A percentile compares a stretch with the other conserved stretches of the same genome.
These are phyloP conservation scores for Arthroderma uncinatum DNA, from an alignment of 2,329 filamentous ascomycete genomes.

Conservation along the genomic window DNA sequence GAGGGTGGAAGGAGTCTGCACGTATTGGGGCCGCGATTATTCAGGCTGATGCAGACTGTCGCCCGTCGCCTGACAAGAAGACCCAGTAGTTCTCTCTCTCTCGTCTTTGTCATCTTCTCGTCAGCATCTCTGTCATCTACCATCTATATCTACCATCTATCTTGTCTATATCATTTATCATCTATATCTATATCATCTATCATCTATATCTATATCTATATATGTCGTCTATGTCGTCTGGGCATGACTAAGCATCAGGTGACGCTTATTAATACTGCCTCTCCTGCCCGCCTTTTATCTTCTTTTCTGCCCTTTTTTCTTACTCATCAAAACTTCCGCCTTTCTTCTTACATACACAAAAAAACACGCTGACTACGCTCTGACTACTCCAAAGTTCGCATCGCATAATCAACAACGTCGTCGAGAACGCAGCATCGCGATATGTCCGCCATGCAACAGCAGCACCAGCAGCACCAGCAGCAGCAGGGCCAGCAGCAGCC, in stretches of 20 bases:
- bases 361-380: neutral
- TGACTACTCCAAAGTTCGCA: neutral
- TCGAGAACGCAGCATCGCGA: neutral
- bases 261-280: conserved; percentile 1
- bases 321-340: neutral
- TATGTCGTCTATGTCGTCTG: neutral
- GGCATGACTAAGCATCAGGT: neutral
- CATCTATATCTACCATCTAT: neutral
- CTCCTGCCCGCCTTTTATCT: neutral
- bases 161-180: no score
- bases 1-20: conserved; percentile 34
- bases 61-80: neutral
- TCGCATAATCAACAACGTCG: neutral
- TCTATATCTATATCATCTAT: neutral
- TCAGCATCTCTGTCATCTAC: neutral
- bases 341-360: neutral
- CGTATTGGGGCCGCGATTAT: conserved; percentile 33
- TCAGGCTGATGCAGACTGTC: conserved; percentile 18
- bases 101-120: no score
- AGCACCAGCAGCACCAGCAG: conserved; percentile 4
- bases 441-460: neutral
- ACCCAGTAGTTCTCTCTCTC: neutral
- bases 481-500: conserved; percentile 8
- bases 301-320: neutral
- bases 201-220: neutral